Percentiles rank a stretch among this genome's conserved stretches.
These are phyloP conservation scores for Copromyces sp. DNA, from an alignment of 495 filamentous ascomycete species.

Conservation along the genomic window DNA sequence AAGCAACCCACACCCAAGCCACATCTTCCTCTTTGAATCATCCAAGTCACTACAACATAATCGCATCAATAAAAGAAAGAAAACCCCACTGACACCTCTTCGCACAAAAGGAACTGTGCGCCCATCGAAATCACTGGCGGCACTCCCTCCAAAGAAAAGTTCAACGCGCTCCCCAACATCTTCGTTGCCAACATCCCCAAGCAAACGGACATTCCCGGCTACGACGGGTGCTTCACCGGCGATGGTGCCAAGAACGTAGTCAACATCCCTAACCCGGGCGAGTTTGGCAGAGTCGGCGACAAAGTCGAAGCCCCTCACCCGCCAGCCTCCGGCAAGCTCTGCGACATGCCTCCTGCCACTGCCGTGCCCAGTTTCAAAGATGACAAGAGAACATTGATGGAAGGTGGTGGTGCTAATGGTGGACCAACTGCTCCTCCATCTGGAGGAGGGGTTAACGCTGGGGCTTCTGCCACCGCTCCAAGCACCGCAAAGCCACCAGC, in stretches of 20 bases:
- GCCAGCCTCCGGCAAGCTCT: neutral
- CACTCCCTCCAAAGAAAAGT: slow-evolving; percentile 13
- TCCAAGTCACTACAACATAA: neutral
- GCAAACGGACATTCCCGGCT: slow-evolving; percentile 7
- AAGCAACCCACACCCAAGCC: neutral
- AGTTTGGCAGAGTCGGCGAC: slow-evolving; percentile 2
- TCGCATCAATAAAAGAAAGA: neutral
- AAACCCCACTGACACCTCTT: neutral
- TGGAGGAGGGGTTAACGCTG: neutral
- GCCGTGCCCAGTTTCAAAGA: too few species aligned
- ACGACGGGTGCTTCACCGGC: slow-evolving; percentile 13
- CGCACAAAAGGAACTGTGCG: slow-evolving; percentile 36
- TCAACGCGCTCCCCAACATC: slow-evolving; percentile 39
- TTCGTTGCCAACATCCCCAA: slow-evolving; percentile 48
- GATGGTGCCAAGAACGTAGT: slow-evolving; percentile 4
- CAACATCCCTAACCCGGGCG: slow-evolving; percentile 24
- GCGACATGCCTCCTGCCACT: neutral
- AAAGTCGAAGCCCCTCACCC: neutral
- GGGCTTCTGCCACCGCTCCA: neutral
- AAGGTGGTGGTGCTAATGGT: too few species aligned
- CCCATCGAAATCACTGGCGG: slow-evolving; percentile 41
- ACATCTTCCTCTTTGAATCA: neutral
- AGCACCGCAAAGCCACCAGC: neutral
- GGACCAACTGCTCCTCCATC: too few species aligned
- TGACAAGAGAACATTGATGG: too few species aligned